These are phyloP conservation scores for Colletotrichum neosansevieriae DNA, from an alignment of 2,329 filamentous ascomycete genomes.

Conservation along the genomic window DNA sequence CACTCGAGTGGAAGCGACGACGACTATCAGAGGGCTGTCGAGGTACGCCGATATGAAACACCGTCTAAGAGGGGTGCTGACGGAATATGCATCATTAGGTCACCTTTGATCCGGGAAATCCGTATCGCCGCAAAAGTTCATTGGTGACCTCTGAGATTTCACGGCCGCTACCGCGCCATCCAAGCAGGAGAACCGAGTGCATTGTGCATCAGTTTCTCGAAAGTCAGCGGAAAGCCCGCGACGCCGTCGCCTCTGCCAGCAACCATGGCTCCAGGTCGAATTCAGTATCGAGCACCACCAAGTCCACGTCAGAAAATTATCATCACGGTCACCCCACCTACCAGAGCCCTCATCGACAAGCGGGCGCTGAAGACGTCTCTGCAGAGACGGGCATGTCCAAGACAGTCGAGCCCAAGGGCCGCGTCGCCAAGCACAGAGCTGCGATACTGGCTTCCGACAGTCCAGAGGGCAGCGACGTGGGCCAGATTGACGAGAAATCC, in stretches of 20 bases:
- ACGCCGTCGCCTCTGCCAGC: slow-evolving; percentile 42
- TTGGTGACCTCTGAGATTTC: slow-evolving; percentile 65
- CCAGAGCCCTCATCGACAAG: slow-evolving; percentile 38
- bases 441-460: slow-evolving; percentile 67
- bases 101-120: slow-evolving; percentile 70
- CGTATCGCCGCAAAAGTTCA: slow-evolving; percentile 75
- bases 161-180: slow-evolving; percentile 50
- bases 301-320: slow-evolving; percentile 30
- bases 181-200: slow-evolving; percentile 65
- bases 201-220: slow-evolving; percentile 76
- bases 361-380: slow-evolving; percentile 43
- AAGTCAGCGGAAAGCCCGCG: slow-evolving; percentile 58
- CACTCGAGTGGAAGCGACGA: slow-evolving; percentile 63
- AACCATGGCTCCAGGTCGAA: slow-evolving; percentile 43
- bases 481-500: slow-evolving; percentile 68
- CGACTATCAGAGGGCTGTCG: slow-evolving; percentile 60
- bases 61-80: slow-evolving; percentile 6
- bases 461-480: slow-evolving; percentile 56
- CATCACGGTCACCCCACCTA: slow-evolving; percentile 48
- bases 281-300: slow-evolving; percentile 33
- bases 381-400: slow-evolving; percentile 46
- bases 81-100: slow-evolving; percentile 56
- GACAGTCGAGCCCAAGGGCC: slow-evolving; percentile 52
- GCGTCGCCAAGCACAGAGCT: slow-evolving; percentile 72
- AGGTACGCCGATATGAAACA: slow-evolving; percentile 53